Evolutionary conservation across 805 yeast species (phyloP).

Genomic region (Alloascoidea africana): DNA sequence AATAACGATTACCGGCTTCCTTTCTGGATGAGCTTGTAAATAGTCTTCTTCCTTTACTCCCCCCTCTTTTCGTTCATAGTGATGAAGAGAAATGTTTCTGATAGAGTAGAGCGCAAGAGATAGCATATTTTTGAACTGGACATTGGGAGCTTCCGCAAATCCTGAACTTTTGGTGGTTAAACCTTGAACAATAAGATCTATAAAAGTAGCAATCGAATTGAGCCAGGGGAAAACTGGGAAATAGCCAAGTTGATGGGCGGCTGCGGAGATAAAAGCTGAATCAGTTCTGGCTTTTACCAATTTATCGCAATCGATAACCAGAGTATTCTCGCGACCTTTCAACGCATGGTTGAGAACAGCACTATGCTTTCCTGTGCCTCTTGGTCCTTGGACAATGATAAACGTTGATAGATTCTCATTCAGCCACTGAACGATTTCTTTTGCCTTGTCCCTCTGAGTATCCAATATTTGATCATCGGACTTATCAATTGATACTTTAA

Average conservation of each 20-base stretch:
- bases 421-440: constrained; percentile 63
- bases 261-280: constrained; percentile 43
- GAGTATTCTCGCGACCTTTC: constrained; percentile 40
- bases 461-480: constrained; percentile 35
- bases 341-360: constrained; percentile 57
- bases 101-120: constrained; percentile 58
- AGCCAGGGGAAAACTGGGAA: constrained; percentile 92
- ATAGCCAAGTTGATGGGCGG: constrained; percentile 75
- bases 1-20: constrained; percentile 73
- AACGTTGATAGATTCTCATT: constrained; percentile 85
- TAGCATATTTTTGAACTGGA: constrained; percentile 70
- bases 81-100: constrained; percentile 35
- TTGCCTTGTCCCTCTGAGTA: constrained; percentile 53
- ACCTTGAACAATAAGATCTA: constrained; percentile 81
- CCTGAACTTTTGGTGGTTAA: constrained; percentile 92
- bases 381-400: constrained; percentile 81
- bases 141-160: constrained; percentile 65
- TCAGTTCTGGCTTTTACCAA: constrained; percentile 65
- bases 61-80: neutral
- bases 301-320: constrained; percentile 67
- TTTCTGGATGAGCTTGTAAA: constrained; percentile 72
- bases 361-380: constrained; percentile 88
- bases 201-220: constrained; percentile 57
- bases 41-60: constrained; percentile 55
- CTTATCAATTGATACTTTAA: constrained; percentile 9